Conservation (phyloP, 2,329 filamentous ascomycete genomes). For the Coccinonectria pachysandricola region DNA sequence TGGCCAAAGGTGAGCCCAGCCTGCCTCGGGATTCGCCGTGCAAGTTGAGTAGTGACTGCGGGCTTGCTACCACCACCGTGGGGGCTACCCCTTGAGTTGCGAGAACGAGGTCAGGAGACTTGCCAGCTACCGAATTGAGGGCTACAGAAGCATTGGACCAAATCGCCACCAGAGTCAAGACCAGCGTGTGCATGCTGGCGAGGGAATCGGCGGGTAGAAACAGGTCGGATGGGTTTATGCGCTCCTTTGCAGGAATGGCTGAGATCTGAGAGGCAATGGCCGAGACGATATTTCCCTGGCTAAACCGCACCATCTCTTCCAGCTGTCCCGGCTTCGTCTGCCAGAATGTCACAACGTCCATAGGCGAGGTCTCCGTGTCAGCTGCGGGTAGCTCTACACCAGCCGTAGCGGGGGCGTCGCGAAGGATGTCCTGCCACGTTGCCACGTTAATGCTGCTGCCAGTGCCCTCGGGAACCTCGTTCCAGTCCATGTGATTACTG, state of each 20-base stretch:
- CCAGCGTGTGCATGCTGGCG: constrained; percentile 67
- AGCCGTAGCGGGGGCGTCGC: constrained; percentile 51
- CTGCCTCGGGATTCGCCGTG: constrained; percentile 52
- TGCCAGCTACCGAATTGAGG: constrained; percentile 77
- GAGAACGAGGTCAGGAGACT: constrained; percentile 58
- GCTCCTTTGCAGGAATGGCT: constrained; percentile 63
- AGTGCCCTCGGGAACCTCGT: constrained; percentile 69
- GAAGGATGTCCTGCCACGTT: constrained; percentile 88
- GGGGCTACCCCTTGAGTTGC: constrained; percentile 68
- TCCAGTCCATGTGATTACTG: constrained; percentile 91
- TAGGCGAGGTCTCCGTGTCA: constrained; percentile 41
- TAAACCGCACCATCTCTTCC: constrained; percentile 71
- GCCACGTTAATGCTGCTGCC: constrained; percentile 66
- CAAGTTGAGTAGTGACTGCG: constrained; percentile 59
- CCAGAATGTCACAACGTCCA: constrained; percentile 59
- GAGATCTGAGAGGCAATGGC: constrained; percentile 69
- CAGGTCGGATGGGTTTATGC: constrained; percentile 63
- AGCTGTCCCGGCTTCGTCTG: constrained; percentile 38
- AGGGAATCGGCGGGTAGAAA: constrained; percentile 80
- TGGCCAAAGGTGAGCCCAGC: constrained; percentile 52
- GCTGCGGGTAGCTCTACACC: constrained; percentile 54
- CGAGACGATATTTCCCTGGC: constrained; percentile 76
- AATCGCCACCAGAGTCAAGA: constrained; percentile 70
- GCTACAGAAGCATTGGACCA: constrained; percentile 78
- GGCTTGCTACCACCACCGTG: constrained; percentile 71